Conservation (phyloP, 306 rosid species). For the Vigna nakashimae region DNA sequence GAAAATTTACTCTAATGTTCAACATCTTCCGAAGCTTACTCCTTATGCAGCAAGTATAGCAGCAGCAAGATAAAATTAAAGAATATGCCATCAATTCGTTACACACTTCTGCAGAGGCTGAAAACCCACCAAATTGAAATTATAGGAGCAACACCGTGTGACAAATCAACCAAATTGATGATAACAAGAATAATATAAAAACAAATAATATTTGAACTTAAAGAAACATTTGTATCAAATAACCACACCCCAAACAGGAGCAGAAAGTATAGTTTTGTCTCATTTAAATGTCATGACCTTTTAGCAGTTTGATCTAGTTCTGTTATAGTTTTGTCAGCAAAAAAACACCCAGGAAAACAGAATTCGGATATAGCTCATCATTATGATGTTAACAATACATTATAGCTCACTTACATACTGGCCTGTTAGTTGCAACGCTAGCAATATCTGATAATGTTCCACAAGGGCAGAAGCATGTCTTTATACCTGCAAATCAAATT, state of each 20-base stretch:
- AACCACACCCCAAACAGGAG: background rate
- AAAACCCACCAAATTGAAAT: conserved; percentile 34
- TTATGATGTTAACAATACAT: conserved; percentile 23
- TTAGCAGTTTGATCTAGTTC: background rate
- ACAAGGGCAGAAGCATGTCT: conserved; percentile 89
- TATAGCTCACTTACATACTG: conserved; percentile 72
- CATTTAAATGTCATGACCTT: background rate
- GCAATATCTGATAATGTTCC: conserved; percentile 93
- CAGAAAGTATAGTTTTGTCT: background rate
- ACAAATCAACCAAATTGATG: conserved; percentile 12
- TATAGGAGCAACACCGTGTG: conserved; percentile 16
- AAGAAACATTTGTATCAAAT: background rate
- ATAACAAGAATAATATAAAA: background rate
- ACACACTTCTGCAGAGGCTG: conserved; percentile 90
- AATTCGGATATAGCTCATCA: conserved; percentile 14
- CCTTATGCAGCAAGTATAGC: conserved; percentile 93
- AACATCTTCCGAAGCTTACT: conserved; percentile 82
- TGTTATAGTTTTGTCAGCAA: conserved; percentile 5
- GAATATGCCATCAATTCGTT: conserved; percentile 96
- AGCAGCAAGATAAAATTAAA: conserved; percentile 84
- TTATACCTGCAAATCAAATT: conserved; percentile 67
- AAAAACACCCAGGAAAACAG: background rate
- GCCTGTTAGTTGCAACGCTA: conserved; percentile 81
- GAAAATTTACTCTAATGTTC: conserved; percentile 75
- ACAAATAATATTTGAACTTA: background rate